Conservation (phyloP, 2,329 filamentous ascomycete species). For the Xylariaceae sp. region DNA sequence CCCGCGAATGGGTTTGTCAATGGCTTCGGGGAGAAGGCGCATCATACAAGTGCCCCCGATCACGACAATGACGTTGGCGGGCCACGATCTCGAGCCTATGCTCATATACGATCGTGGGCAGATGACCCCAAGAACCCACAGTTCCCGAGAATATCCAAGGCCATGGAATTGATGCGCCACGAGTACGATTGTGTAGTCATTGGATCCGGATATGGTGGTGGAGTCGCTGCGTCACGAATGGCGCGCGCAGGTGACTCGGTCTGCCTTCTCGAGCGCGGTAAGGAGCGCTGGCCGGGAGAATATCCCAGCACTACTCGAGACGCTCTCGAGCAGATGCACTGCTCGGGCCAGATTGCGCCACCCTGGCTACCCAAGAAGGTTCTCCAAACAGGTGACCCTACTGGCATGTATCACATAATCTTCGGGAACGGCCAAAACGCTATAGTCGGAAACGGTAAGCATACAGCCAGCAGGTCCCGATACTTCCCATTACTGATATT, state of each 20-base stretch:
- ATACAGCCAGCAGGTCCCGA: not conserved
- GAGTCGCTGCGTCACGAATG: constrained; percentile 62
- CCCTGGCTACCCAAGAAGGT: constrained; percentile 38
- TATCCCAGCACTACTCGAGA: constrained; percentile 50
- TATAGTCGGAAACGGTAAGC: constrained; percentile 53
- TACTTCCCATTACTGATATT: constrained; percentile 6
- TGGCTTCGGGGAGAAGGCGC: constrained; percentile 14
- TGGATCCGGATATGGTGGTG: constrained; percentile 66
- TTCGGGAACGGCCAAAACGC: constrained; percentile 62
- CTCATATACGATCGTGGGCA: constrained; percentile 28
- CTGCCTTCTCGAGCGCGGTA: constrained; percentile 61
- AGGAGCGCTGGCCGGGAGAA: constrained; percentile 64
- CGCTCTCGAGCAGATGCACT: constrained; percentile 49
- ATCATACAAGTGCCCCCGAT: constrained; percentile 26
- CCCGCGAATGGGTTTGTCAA: constrained; percentile 5
- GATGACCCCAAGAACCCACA: constrained; percentile 25
- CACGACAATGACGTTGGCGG: constrained; percentile 33
- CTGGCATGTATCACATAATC: constrained; percentile 60
- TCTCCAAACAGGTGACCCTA: constrained; percentile 49
- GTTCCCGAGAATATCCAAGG: constrained; percentile 53
- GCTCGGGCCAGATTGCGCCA: constrained; percentile 51
- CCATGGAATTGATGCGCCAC: constrained; percentile 53
- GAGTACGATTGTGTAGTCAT: constrained; percentile 64
- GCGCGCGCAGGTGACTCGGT: constrained; percentile 57
- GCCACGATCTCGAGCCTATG: constrained; percentile 31